phyloP scores from a whole-genome alignment of 1,284 basidiomycete species.

The Leccinum variabile region DNA sequence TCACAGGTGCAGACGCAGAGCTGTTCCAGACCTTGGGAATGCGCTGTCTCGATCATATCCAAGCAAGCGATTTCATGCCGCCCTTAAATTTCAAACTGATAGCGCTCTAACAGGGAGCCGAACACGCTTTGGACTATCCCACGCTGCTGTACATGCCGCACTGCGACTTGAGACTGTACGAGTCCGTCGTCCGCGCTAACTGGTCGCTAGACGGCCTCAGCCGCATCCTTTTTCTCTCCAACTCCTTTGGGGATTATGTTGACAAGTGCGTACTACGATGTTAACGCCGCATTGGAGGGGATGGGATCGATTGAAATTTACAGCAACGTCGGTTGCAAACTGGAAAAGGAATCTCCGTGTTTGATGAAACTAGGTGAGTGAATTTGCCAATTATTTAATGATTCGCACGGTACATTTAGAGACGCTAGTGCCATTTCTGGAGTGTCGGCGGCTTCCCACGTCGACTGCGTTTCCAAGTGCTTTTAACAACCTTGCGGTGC shows the following conservation, averaged over 20 bases:
- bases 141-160: constrained; percentile 77
- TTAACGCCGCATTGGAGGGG: neutral
- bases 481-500: constrained; percentile 68
- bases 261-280: constrained; percentile 40
- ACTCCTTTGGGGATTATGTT: constrained; percentile 45
- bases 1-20: constrained; percentile 55
- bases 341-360: constrained; percentile 32
- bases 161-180: constrained; percentile 69
- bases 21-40: constrained; percentile 54
- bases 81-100: constrained; percentile 12
- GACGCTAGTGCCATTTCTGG: constrained; percentile 46
- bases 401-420: constrained; percentile 10
- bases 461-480: constrained; percentile 54
- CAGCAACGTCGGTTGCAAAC: constrained; percentile 39
- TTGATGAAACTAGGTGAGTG: constrained; percentile 32
- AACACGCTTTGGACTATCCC: constrained; percentile 39
- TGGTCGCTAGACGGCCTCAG: constrained; percentile 46
- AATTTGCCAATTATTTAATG: neutral
- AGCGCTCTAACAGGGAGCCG: constrained; percentile 35
- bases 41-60: constrained; percentile 49
- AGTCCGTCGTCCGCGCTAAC: constrained; percentile 60
- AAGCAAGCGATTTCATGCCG: constrained; percentile 37
- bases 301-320: neutral
- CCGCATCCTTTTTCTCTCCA: constrained; percentile 45
- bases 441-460: constrained; percentile 47